Evolutionary conservation across 1,284 basidiomycete genomes (phyloP), one percentile per base, ranked within the genome.

Genomic region (Trametes pubescens): DNA sequence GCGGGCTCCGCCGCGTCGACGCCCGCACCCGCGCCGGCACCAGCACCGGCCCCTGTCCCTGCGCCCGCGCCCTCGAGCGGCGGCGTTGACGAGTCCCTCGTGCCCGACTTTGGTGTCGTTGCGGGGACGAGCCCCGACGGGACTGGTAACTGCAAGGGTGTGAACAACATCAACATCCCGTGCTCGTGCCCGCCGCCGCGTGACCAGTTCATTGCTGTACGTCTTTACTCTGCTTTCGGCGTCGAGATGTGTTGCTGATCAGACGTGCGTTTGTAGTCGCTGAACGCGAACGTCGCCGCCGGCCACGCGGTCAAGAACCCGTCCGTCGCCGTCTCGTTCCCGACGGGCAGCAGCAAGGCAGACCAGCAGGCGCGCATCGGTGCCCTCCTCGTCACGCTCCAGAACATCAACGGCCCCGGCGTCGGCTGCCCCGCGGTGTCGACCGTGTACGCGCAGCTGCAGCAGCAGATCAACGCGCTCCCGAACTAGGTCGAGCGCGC

Each of bases 21-120:
- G 22, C 51, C 56, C 21, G 38, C 47, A 4, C 51, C 54, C 21
- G 32, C 59, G 2, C 18, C 44, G 2, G 26, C 49, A 3, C 44
- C 62, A 21, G 58, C 66, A 8, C 56, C 68, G 22, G 66, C 49
- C 5, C 29, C 51, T 52, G 40, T 40, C 7, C 51, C 35, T 2
- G 81, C 49, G 9, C 18, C 51, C 10, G 53, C 53, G 26, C 51
- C 51, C n/a, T 81, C 78, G 69, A 79, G 83, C 7, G 48, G 64
- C 62, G 82, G 78, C 61, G 83, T 88, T 13, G 77, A 85, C 70
- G 76, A 82, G 22, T 69, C 74, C 56, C 78, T 87, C 24, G 80
- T 88, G 11, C 87, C 87, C 4, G 72, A 82, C 51, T 86, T 88
- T 62, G 87, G 86, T 21, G 72, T 80, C 62, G 64, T 74, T 16